Base-by-base conservation (phyloP, 129 eudicot genomes). In the Rutidosis leptorrhynchoides region DNA sequence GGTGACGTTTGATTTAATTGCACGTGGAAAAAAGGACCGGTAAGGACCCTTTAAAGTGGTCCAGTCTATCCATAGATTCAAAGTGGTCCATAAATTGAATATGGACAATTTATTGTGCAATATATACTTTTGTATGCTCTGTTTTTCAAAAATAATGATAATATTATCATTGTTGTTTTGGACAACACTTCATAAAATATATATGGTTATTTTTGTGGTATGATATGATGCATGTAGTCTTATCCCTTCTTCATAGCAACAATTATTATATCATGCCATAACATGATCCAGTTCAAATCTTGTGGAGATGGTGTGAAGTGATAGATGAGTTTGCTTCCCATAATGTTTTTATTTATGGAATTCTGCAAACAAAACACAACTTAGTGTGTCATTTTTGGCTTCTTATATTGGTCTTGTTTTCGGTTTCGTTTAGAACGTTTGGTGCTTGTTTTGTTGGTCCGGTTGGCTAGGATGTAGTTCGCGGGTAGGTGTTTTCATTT, bases 31-130 rank as follows among this genome's bases (percentile, higher is more conserved):
- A 51, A 59, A 5, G 37, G 68, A 72, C 62, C 77, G 70, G 23
- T 30, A 10, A 27, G 56, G 74, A 46, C 24, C 62, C 52, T 27
- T 72, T 65, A 52, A 32, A 27, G 74, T 67, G 79, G 79, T 75
- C 74, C 68, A 48, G 16, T 51, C n/a, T 74, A 63, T 67, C 79
- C 10, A 67, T 28, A 75, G 56, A 75, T 75, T 75, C 74, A 61
- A 75, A 51, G 69, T 75, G 74, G 79, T 75, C 73, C 79, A 58
- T 30, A 51, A 58, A 32, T 42, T 67, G 48, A 59, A 75, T 57
- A 59, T 59, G 24, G 69, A 33, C 57, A 35, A 59, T 59, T 59
- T 58, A 75, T 48, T 75, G 67, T 59, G 57, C 69, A 48, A 75
- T 55, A n/a, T n/a, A n/a, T n/a, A 75, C 53, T 67, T 59, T 75